Percentiles rank a stretch among this genome's conserved stretches.
phyloP scores from a whole-genome alignment of 495 filamentous ascomycete species.

The Bryoglossum gracile region DNA sequence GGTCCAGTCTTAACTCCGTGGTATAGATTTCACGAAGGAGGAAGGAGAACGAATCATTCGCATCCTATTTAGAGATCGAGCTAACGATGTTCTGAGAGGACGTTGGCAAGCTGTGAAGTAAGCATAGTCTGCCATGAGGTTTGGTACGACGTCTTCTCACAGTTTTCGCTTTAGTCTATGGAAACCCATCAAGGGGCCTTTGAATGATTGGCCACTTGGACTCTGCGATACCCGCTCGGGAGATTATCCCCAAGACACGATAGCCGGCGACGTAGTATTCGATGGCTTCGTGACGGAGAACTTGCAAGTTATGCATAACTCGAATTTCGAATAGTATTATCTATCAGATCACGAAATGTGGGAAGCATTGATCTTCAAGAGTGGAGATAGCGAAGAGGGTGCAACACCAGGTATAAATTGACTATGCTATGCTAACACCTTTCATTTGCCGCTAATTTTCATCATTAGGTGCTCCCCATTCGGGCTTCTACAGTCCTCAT shows the following conservation, averaged over 20 bases:
- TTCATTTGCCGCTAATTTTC: no score
- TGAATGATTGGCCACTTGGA: constrained; percentile 26
- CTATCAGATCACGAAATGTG: constrained; percentile 22
- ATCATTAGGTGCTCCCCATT: no score
- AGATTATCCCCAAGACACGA: constrained; percentile 11
- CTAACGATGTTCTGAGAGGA: neutral
- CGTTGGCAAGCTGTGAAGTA: constrained; percentile 9
- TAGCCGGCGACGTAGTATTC: constrained; percentile 10
- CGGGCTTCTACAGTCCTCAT: no score
- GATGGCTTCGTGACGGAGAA: constrained; percentile 6
- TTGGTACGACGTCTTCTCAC: no score
- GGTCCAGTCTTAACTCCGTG: neutral
- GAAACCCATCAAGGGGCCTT: constrained; percentile 21
- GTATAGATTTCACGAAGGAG: neutral
- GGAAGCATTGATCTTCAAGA: constrained; percentile 29
- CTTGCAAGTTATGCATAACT: constrained; percentile 10
- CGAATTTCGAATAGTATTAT: constrained; percentile 28
- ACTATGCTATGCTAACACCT: no score
- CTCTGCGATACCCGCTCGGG: constrained; percentile 27
- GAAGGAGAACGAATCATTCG: neutral
- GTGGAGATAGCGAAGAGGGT: constrained; percentile 19
- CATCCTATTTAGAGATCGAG: neutral
- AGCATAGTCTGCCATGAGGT: neutral
- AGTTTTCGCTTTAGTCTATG: constrained; percentile 21
- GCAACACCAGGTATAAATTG: neutral